A percentile compares a stretch with the other conserved stretches of the same genome.
Evolutionary conservation across 139 green algal genomes (phyloP).

Genomic region (Zygnema cylindricum): DNA sequence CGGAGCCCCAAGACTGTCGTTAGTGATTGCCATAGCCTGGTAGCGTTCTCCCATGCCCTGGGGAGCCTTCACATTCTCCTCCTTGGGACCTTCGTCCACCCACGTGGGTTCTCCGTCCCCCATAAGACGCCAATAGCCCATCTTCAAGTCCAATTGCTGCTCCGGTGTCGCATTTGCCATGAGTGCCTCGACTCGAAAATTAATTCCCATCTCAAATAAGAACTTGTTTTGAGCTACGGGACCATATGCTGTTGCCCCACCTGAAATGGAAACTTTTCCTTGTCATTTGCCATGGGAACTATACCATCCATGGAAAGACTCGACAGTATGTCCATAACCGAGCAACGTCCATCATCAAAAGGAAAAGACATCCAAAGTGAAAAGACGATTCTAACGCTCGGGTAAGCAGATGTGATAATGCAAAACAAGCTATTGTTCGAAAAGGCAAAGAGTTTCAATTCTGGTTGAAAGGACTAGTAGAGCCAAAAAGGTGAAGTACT

Average conservation of each 20-base stretch:
- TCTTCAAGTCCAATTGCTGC: conserved; percentile 29
- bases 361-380: no score
- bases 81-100: conserved; percentile 42
- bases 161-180: conserved; percentile 5
- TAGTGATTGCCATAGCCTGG: conserved; percentile 18
- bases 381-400: no score
- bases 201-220: conserved; percentile 38
- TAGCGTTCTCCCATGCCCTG: conserved; percentile 22
- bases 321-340: no score
- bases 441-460: no score
- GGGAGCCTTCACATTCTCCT: neutral
- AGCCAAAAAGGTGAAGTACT: no score
- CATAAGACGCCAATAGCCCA: conserved; percentile 49
- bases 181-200: conserved; percentile 44
- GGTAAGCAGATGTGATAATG: no score
- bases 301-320: no score
- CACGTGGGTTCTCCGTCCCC: conserved; percentile 42
- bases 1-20: neutral
- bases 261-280: no score
- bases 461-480: no score
- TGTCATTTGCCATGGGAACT: no score
- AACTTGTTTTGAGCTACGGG: conserved; percentile 47
- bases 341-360: no score
- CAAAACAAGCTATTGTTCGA: no score
- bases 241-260: conserved; percentile 21